Evolutionary conservation across 805 yeast species (phyloP).

Genomic region (Cyberlindnera meyerae): DNA sequence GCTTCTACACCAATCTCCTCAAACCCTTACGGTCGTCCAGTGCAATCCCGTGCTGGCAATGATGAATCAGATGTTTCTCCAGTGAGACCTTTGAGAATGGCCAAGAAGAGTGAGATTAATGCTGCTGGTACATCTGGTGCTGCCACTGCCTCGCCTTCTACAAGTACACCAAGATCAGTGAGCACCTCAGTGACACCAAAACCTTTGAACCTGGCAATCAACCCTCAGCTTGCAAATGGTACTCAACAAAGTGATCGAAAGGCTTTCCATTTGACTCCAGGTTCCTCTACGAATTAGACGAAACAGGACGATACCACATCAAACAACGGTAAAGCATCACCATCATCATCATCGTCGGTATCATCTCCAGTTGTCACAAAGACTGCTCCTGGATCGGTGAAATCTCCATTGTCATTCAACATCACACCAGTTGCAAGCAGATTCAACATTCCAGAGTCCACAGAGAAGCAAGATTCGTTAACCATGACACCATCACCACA

Average conservation of each 20-base stretch:
- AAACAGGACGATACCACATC: too few relatives aligned
- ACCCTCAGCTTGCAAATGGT: constrained; percentile 16
- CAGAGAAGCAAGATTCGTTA: too few relatives aligned
- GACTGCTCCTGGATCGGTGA: too few relatives aligned
- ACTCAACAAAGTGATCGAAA: constrained; percentile 5
- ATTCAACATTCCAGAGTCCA: too few relatives aligned
- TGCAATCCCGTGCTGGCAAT: not conserved
- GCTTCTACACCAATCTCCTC: constrained; percentile 1
- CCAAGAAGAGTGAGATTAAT: constrained; percentile 42
- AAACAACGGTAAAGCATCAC: too few relatives aligned
- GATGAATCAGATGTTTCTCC: constrained; percentile 32
- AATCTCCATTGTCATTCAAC: too few relatives aligned
- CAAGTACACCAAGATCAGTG: constrained; percentile 10
- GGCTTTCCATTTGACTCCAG: not conserved
- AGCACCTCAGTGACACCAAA: constrained; percentile 16
- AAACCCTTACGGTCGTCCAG: constrained; percentile 4
- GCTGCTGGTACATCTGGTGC: too few relatives aligned
- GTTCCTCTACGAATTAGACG: too few relatives aligned
- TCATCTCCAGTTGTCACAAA: constrained; percentile 12
- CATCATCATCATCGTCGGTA: constrained; percentile 1
- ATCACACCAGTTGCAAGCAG: not conserved
- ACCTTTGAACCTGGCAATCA: constrained; percentile 18
- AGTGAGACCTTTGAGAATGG: constrained; percentile 66
- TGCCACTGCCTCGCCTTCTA: too few relatives aligned
- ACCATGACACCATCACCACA: too few relatives aligned